Conservation (phyloP, 2,329 filamentous ascomycete species). For the Pezicula neosporulosa region DNA sequence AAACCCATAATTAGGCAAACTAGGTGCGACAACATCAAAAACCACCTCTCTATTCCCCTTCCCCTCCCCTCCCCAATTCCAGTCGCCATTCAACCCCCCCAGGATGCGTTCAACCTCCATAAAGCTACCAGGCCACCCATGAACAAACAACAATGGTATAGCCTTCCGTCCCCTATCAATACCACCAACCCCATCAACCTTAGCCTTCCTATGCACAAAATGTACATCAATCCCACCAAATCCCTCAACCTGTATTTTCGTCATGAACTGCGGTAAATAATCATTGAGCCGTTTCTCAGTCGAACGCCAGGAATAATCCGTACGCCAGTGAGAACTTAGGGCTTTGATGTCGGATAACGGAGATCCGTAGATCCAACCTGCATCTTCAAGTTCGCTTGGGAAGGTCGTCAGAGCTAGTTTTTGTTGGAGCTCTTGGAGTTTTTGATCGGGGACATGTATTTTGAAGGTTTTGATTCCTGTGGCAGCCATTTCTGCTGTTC, state of each 20-base stretch:
- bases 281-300: no score
- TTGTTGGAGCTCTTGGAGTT: no score
- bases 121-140: constrained; percentile 39
- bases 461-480: no score
- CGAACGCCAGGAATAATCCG: no score
- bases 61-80: constrained; percentile 1
- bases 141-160: constrained; percentile 34
- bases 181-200: background rate
- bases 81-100: constrained; percentile 21
- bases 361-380: no score
- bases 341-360: background rate
- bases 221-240: constrained; percentile 58
- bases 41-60: constrained; percentile 20
- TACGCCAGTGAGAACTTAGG: background rate
- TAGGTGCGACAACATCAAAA: constrained; percentile 43
- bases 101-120: constrained; percentile 31
- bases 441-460: no score
- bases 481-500: no score
- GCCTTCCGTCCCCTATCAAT: constrained; percentile 10
- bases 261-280: constrained; percentile 11
- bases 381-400: no score
- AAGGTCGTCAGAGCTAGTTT: no score
- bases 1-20: constrained; percentile 41
- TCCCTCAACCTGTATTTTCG: constrained; percentile 44
- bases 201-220: constrained; percentile 31